Base-by-base conservation (phyloP, 83 land plant genomes). In the Isoetes engelmannii region DNA sequence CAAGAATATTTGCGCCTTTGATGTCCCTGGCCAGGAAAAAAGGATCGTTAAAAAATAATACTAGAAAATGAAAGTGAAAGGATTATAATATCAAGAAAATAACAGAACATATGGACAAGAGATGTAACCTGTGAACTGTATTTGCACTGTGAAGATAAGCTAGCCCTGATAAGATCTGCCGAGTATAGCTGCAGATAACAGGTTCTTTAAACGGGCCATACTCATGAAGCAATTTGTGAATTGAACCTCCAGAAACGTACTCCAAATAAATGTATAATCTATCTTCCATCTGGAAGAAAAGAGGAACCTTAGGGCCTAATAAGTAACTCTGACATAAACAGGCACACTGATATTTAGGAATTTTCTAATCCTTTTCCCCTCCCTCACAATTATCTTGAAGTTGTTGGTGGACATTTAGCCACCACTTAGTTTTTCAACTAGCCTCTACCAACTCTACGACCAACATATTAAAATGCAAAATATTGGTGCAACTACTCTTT, bases 171-270 rank as follows among this genome's bases (percentile, higher is more conserved):
- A 95, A 87, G 66, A 95, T 95, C 72, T 95, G 99, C 10, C 96
- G 85, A 19, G 99, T 95, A 76, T 91, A 95, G 69, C 75, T 86
- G 50, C 97, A 84, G 47, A 91, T 86, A 17, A 92, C 87, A 28
- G 97, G 80, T 73, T 95, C 99, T 58, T 84, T 87, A 10, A 95
- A 82, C 5, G 87, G 86, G 63, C 98, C 96, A 76, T 86, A 82
- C 45, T 94, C 88, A 12, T 58, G 84, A 60, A 90, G 79, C 61
- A 86, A 73, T 61, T 86, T 94, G 69, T 75, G 84, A n/a, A 94
- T 84, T 50, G 98, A 87, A 56, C 98, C 98, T 75, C 92, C 92
- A 74, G 93, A 81, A 8, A 94, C 96, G 73, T 85, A 90, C 73
- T 94, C 98, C 63, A 94, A 75, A 68, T 85, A 94, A 73, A 94